Evolutionary conservation across 768 basidiomycete species (phyloP).

Genomic region (Pulveroboletus frians): DNA sequence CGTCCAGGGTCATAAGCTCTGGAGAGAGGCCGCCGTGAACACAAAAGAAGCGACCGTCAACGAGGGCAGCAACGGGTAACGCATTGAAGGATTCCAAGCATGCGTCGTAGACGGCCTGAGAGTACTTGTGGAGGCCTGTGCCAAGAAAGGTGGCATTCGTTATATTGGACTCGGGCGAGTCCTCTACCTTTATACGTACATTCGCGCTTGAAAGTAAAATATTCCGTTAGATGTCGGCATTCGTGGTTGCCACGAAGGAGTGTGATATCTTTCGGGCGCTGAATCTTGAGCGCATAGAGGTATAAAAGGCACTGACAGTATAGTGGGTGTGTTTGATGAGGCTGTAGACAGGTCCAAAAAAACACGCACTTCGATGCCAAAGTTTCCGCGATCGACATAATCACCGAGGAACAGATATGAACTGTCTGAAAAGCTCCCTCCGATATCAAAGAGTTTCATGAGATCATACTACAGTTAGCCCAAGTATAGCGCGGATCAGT

Average conservation of each 20-base stretch:
- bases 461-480: conserved; percentile 71
- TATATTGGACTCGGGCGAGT: conserved; percentile 5
- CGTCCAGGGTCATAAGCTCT: conserved; percentile 71
- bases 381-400: conserved; percentile 95
- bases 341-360: background rate
- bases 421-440: conserved; percentile 79
- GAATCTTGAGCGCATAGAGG: conserved; percentile 89
- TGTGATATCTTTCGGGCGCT: conserved; percentile 76
- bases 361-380: conserved; percentile 63
- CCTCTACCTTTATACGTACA: conserved; percentile 45
- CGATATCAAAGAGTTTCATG: conserved; percentile 97
- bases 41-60: conserved; percentile 95
- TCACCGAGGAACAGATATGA: conserved; percentile 93
- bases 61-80: conserved; percentile 84
- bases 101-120: conserved; percentile 74
- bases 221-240: conserved; percentile 93
- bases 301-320: conserved; percentile 74
- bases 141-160: conserved; percentile 8
- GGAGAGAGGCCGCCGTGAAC: conserved; percentile 96
- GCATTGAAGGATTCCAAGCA: conserved; percentile 88
- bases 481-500: background rate
- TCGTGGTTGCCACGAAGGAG: conserved; percentile 96
- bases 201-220: conserved; percentile 98
- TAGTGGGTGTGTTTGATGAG: background rate
- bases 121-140: conserved; percentile 26